Evolutionary conservation across 2,329 filamentous ascomycete genomes (phyloP).

Genomic region (Verticillium zaregamsianum): DNA sequence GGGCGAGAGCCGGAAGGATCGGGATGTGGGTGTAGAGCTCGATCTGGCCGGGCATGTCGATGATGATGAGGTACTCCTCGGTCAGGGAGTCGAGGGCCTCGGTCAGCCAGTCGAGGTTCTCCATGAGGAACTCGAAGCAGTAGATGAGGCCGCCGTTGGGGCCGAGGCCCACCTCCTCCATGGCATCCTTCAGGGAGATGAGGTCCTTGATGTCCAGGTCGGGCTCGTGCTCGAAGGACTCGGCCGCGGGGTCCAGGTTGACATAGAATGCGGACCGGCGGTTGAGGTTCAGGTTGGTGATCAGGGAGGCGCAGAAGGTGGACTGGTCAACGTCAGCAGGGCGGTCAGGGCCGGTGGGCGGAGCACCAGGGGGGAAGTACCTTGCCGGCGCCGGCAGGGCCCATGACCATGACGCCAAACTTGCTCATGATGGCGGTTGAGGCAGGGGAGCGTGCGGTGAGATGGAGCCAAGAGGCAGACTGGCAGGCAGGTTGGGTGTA

Average conservation of each 20-base stretch:
- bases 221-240: slow-evolving; percentile 84
- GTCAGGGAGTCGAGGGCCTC: slow-evolving; percentile 80
- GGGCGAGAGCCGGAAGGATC: slow-evolving; percentile 79
- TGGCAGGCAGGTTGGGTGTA: not conserved
- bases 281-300: slow-evolving; percentile 86
- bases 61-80: slow-evolving; percentile 94
- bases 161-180: slow-evolving; percentile 88
- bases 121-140: slow-evolving; percentile 93
- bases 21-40: slow-evolving; percentile 98
- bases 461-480: not conserved
- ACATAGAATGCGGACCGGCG: slow-evolving; percentile 96
- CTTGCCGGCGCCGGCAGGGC: slow-evolving; percentile 93
- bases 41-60: slow-evolving; percentile 99
- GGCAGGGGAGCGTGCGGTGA: not conserved
- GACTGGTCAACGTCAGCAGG: slow-evolving; percentile 45
- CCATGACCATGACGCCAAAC: slow-evolving; percentile 93
- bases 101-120: slow-evolving; percentile 89
- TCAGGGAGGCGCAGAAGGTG: slow-evolving; percentile 90
- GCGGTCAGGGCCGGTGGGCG: not conserved
- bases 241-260: slow-evolving; percentile 95
- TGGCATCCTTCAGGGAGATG: slow-evolving; percentile 89
- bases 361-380: slow-evolving; percentile 30
- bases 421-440: slow-evolving; percentile 67
- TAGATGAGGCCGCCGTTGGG: slow-evolving; percentile 93
- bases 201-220: slow-evolving; percentile 95